A percentile compares a stretch with the other conserved stretches of the same genome.
Conservation (phyloP, 2,329 filamentous ascomycete genomes). For the Arthrobotrys sinensis region DNA sequence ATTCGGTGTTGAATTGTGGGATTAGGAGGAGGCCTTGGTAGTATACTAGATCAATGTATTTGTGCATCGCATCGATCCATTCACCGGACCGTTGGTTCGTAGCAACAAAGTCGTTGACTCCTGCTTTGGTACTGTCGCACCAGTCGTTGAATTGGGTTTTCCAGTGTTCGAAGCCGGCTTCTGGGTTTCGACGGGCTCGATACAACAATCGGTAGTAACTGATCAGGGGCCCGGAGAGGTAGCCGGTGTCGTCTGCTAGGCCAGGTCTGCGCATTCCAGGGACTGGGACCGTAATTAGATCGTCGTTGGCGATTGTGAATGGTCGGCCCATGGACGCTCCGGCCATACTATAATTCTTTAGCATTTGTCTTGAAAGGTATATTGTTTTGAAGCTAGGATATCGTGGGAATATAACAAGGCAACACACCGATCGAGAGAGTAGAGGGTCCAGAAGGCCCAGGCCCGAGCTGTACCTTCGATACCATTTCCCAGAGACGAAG, state of each 20-base stretch:
- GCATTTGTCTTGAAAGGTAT: not conserved
- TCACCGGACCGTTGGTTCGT: slow-evolving; percentile 18
- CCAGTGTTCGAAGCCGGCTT: slow-evolving; percentile 40
- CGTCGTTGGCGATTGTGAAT: slow-evolving; percentile 58
- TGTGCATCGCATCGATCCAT: slow-evolving; percentile 49
- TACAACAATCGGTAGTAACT: slow-evolving; percentile 53
- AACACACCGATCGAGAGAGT: slow-evolving; percentile 57
- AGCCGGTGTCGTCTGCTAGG: slow-evolving; percentile 38
- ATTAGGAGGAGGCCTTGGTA: slow-evolving; percentile 53
- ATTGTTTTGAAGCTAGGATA: not conserved
- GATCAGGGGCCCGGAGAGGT: slow-evolving; percentile 49
- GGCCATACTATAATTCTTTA: slow-evolving; percentile 35
- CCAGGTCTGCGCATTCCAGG: slow-evolving; percentile 48
- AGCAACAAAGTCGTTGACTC: slow-evolving; percentile 23
- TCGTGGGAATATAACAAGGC: not conserved
- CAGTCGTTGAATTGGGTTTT: slow-evolving; percentile 30
- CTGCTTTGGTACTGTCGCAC: slow-evolving; percentile 41
- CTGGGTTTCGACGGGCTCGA: slow-evolving; percentile 47
- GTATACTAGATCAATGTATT: slow-evolving; percentile 53
- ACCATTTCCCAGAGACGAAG: slow-evolving; percentile 50
- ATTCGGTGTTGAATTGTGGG: slow-evolving; percentile 55
- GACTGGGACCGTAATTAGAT: slow-evolving; percentile 50
- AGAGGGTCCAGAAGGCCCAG: slow-evolving; percentile 59
- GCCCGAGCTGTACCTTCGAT: slow-evolving; percentile 47
- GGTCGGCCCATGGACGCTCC: slow-evolving; percentile 56